These are phyloP conservation scores for Diddensiella transvaalensis DNA, from an alignment of 805 yeast species.

Conservation along the genomic window DNA sequence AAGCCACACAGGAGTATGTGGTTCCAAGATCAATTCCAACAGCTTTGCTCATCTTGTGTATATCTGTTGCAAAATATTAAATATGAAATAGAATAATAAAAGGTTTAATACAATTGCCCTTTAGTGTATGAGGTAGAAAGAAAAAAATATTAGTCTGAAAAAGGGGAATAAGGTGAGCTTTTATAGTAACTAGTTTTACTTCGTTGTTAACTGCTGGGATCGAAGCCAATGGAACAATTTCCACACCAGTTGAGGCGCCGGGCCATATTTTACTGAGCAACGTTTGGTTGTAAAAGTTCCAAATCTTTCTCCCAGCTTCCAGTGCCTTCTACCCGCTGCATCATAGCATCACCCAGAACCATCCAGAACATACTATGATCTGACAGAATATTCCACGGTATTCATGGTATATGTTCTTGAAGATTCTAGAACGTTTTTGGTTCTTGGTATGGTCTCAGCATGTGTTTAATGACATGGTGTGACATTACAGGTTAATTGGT, in stretches of 20 bases:
- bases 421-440: not conserved
- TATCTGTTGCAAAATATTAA: not conserved
- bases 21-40: constrained; percentile 93
- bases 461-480: too few species aligned
- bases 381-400: not conserved
- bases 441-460: too few species aligned
- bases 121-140: not conserved
- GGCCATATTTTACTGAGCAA: not conserved
- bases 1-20: constrained; percentile 97
- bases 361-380: not conserved
- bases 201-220: not conserved
- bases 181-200: not conserved
- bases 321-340: not conserved
- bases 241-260: not conserved
- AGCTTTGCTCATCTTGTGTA: constrained; percentile 47
- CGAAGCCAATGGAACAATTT: constrained; percentile 4
- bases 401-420: not conserved
- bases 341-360: not conserved
- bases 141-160: not conserved
- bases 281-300: not conserved
- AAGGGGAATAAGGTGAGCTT: not conserved
- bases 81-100: not conserved
- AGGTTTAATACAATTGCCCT: not conserved
- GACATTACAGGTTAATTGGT: too few species aligned
- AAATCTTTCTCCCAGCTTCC: constrained; percentile 2